Conservation (phyloP, 2,329 filamentous ascomycete species). For the Neopestalotiopsis rosae region DNA sequence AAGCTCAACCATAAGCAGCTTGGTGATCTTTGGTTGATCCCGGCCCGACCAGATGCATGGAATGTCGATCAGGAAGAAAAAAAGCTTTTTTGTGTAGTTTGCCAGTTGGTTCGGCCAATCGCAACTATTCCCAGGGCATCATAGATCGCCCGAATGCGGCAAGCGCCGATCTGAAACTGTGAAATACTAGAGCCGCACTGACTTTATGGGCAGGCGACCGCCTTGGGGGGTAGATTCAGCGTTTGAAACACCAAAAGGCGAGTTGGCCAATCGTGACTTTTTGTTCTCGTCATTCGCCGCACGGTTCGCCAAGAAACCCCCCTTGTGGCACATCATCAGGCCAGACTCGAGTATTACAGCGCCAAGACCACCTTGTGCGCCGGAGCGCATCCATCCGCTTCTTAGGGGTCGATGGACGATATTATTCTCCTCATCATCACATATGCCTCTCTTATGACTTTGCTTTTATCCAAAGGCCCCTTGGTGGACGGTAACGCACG, state of each 20-base stretch:
- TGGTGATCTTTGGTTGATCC: not conserved
- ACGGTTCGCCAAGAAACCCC: constrained; percentile 3
- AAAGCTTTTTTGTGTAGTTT: not conserved
- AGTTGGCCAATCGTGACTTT: constrained; percentile 3
- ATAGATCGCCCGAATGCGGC: constrained; percentile 2
- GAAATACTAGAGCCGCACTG: not conserved
- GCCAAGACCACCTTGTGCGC: constrained; percentile 6
- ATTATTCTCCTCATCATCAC: constrained; percentile 4
- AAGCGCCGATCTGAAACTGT: constrained; percentile 15
- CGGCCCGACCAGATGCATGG: not conserved
- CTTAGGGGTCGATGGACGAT: not conserved
- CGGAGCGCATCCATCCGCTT: constrained; percentile 5
- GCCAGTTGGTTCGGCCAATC: constrained; percentile 1
- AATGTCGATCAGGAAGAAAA: not conserved
- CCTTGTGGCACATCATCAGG: constrained; percentile 19
- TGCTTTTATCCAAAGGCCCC: not conserved
- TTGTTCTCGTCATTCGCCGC: not conserved
- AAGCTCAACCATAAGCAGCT: constrained; percentile 1
- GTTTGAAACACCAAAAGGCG: not conserved
- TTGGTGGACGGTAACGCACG: not conserved
- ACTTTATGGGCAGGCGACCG: not conserved
- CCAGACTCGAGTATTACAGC: constrained; percentile 13
- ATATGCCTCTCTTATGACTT: constrained; percentile 1
- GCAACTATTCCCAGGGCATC: constrained; percentile 9
- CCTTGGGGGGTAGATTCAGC: not conserved